phyloP scores from a whole-genome alignment of 208 protist species.

The Trypanosoma lewisi region DNA sequence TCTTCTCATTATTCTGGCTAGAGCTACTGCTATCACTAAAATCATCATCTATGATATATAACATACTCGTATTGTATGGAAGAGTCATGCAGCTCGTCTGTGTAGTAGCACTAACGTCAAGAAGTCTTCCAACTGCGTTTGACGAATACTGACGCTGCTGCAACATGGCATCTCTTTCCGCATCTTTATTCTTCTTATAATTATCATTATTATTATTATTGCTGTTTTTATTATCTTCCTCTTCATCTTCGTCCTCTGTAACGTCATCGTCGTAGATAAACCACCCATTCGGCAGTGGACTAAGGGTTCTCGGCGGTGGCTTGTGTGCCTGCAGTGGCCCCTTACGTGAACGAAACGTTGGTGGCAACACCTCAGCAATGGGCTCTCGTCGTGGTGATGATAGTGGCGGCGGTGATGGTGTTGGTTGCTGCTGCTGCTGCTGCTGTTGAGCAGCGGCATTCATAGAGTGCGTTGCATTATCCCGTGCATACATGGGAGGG shows the following conservation, averaged over 20 bases:
- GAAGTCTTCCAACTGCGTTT: not conserved
- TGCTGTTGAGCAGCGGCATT: not conserved
- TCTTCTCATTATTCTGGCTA: conserved; percentile 2
- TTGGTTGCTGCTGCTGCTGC: conserved; percentile 3
- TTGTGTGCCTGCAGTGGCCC: conserved; percentile 21
- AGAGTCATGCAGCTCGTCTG: not conserved
- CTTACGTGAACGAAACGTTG: conserved; percentile 61
- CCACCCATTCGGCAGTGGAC: conserved; percentile 21
- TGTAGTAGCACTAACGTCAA: not conserved
- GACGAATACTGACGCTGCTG: not conserved
- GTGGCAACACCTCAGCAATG: conserved; percentile 53
- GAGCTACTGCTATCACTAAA: conserved; percentile 7
- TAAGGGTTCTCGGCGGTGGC: conserved; percentile 13
- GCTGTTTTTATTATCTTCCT: conserved; percentile 18
- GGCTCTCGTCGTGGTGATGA: conserved; percentile 22
- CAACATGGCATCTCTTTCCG: not conserved
- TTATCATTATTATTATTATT: too few relatives aligned
- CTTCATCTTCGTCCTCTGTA: conserved; percentile 23
- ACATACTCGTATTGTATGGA: not conserved
- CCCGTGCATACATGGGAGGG: not conserved
- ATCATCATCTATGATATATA: conserved; percentile 19
- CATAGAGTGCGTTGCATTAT: not conserved
- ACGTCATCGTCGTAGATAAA: conserved; percentile 34
- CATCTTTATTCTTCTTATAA: conserved; percentile 15
- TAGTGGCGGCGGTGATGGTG: not conserved